Percentiles rank a stretch among this genome's conserved stretches.
phyloP scores from a whole-genome alignment of 129 eudicot genomes.

The Tanacetum coccineum region DNA sequence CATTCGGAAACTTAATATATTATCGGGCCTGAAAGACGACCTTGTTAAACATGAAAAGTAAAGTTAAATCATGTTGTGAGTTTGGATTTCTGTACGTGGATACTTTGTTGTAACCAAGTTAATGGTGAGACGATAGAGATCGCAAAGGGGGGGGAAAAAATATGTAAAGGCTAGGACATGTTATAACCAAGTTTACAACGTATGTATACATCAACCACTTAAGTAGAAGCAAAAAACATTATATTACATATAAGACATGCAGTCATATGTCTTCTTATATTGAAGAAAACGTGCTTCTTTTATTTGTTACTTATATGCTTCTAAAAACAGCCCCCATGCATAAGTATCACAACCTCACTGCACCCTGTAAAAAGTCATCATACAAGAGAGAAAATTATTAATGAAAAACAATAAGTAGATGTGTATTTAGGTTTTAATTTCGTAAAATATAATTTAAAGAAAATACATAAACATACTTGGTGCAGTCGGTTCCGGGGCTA shows the following conservation, averaged over 20 bases:
- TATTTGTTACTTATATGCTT: neutral
- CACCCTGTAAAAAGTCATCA: neutral
- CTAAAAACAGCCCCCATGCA: neutral
- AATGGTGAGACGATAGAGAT: neutral
- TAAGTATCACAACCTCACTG: neutral
- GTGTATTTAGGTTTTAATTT: neutral
- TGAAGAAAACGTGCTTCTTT: neutral
- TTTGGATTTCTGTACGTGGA: no score
- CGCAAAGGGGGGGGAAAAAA: no score
- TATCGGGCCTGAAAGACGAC: no score
- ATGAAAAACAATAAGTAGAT: neutral
- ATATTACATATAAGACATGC: neutral
- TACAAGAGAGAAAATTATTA: neutral
- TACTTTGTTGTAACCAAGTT: no score
- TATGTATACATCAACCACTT: neutral
- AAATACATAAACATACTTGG: neutral
- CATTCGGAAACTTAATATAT: no score
- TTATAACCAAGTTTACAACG: neutral
- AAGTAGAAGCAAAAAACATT: neutral
- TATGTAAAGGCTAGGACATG: neutral
- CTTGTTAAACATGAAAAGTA: no score
- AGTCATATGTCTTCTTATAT: neutral
- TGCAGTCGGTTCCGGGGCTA: conserved; percentile 7
- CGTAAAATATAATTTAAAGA: neutral
- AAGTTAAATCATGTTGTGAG: no score